Percentiles rank a stretch among this genome's conserved stretches.
These are phyloP conservation scores for Maudiozyma saulgeensis DNA, from an alignment of 805 yeast species.

Conservation along the genomic window DNA sequence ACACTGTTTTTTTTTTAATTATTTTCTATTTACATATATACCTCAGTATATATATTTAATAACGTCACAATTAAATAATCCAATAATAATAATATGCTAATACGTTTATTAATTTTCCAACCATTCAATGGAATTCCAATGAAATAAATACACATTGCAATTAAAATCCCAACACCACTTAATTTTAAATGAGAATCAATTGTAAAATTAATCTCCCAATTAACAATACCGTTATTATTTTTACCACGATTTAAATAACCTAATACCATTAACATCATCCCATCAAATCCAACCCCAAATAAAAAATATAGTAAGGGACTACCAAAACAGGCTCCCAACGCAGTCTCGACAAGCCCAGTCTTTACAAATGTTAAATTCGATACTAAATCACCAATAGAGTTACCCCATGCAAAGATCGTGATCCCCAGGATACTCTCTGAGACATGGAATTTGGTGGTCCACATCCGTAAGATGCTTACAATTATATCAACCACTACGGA, in stretches of 20 bases:
- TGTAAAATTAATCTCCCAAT: constrained; percentile 26
- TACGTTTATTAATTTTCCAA: constrained; percentile 36
- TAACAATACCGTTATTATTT: neutral
- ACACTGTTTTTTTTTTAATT: neutral
- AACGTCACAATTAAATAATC: constrained; percentile 14
- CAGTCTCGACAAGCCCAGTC: constrained; percentile 81
- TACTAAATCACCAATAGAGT: constrained; percentile 82
- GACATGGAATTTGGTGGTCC: constrained; percentile 50
- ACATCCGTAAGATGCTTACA: constrained; percentile 49
- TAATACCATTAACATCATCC: constrained; percentile 36
- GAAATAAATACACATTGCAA: constrained; percentile 32
- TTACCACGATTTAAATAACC: neutral
- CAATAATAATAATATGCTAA: constrained; percentile 29
- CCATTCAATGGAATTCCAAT: constrained; percentile 36
- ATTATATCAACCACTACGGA: constrained; percentile 36
- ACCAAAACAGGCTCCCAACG: constrained; percentile 92
- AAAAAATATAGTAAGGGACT: constrained; percentile 76
- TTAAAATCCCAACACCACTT: constrained; percentile 34
- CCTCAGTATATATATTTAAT: constrained; percentile 16
- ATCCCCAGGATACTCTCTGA: constrained; percentile 78
- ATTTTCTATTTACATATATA: neutral
- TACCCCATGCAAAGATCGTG: constrained; percentile 86
- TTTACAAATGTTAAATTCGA: constrained; percentile 73
- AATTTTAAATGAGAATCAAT: constrained; percentile 32
- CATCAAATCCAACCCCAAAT: constrained; percentile 73